Evolutionary conservation across 345 rosid species (phyloP).

Genomic region (Anacardium occidentale): DNA sequence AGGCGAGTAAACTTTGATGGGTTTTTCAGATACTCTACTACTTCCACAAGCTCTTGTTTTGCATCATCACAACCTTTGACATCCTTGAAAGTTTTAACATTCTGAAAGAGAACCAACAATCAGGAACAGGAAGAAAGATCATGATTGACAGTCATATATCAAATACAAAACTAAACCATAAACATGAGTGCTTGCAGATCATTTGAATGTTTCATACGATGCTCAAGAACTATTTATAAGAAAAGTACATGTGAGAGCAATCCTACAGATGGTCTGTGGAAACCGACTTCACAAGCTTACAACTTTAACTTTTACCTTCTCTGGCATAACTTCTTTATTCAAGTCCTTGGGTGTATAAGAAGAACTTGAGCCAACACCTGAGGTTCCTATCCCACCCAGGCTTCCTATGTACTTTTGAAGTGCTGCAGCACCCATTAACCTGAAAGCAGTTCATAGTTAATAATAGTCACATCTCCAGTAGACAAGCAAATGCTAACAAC

Average conservation of each 20-base stretch:
- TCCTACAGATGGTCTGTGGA: conserved; percentile 7
- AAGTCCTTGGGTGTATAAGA: conserved; percentile 84
- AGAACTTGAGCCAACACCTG: conserved; percentile 96
- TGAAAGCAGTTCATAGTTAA: conserved; percentile 30
- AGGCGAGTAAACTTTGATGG: conserved; percentile 97
- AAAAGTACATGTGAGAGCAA: conserved; percentile 4
- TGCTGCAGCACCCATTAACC: conserved; percentile 96
- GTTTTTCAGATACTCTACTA: conserved; percentile 92
- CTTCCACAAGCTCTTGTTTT: conserved; percentile 98
- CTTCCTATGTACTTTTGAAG: conserved; percentile 93
- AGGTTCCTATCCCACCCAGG: conserved; percentile 94
- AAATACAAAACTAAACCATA: conserved; percentile 11
- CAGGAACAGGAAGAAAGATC: conserved; percentile 16
- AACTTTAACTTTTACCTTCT: conserved; percentile 57
- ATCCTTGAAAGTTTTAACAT: conserved; percentile 97
- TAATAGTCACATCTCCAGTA: conserved; percentile 21
- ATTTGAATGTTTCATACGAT: background rate
- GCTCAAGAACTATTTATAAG: background rate
- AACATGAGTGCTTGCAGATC: conserved; percentile 11
- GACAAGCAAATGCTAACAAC: conserved; percentile 14
- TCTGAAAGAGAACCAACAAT: conserved; percentile 49
- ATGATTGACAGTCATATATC: background rate
- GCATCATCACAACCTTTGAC: conserved; percentile 99
- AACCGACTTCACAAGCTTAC: background rate
- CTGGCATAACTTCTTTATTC: conserved; percentile 92